Percentiles rank a stretch among this genome's conserved stretches.
Evolutionary conservation across 140 eudicot genomes (phyloP).

Genomic region (Cichorium intybus): DNA sequence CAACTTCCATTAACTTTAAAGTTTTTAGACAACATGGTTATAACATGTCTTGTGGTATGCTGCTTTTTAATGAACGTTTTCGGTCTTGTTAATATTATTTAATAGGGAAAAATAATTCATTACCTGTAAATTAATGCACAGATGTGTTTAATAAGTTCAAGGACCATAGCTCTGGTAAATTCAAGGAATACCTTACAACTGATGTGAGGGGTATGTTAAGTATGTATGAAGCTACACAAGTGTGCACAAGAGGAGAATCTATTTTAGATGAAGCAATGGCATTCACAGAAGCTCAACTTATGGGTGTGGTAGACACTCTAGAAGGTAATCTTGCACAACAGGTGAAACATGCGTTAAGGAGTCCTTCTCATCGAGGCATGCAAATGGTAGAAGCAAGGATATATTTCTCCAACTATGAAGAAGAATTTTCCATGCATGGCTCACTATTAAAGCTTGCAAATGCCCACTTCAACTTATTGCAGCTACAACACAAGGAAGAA

Average conservation of each 20-base stretch:
- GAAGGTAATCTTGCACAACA: background rate
- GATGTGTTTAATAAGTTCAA: constrained; percentile 30
- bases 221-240: constrained; percentile 26
- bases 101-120: background rate
- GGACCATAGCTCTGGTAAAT: constrained; percentile 5
- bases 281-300: background rate
- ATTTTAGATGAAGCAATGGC: constrained; percentile 7
- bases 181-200: background rate
- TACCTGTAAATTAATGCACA: background rate
- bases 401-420: constrained; percentile 1
- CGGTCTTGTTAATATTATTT: background rate
- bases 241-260: constrained; percentile 22
- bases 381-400: background rate
- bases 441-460: background rate
- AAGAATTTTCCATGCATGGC: constrained; percentile 1
- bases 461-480: constrained; percentile 4
- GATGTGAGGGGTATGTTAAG: constrained; percentile 27
- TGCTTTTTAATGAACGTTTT: background rate
- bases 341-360: constrained; percentile 24
- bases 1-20: constrained; percentile 7
- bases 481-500: constrained; percentile 7
- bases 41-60: constrained; percentile 8
- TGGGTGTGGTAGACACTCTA: background rate
- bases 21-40: constrained; percentile 25
- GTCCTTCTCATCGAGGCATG: constrained; percentile 22